Evolutionary conservation across 2,329 filamentous ascomycete species (phyloP).

Genomic region (Geosmithia morbida): DNA sequence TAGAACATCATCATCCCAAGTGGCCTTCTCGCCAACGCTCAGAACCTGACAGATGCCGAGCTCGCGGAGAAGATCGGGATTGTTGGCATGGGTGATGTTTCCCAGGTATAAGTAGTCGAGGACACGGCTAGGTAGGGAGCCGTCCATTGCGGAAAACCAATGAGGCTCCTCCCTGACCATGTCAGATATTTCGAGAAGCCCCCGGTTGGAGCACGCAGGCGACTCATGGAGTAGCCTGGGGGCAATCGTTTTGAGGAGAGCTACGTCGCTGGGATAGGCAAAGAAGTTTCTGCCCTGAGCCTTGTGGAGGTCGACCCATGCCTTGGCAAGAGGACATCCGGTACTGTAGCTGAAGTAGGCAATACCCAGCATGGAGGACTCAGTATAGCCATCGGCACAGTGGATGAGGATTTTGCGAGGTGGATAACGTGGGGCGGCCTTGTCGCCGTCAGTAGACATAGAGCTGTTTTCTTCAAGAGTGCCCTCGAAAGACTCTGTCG

Average conservation of each 20-base stretch:
- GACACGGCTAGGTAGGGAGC: conserved; percentile 78
- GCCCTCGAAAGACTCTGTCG: conserved; percentile 11
- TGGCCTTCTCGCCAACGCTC: conserved; percentile 79
- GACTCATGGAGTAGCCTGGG: conserved; percentile 61
- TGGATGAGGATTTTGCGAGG: conserved; percentile 72
- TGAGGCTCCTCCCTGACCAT: conserved; percentile 47
- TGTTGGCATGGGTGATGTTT: conserved; percentile 87
- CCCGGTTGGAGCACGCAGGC: conserved; percentile 34
- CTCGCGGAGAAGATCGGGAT: conserved; percentile 64
- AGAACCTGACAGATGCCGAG: conserved; percentile 79
- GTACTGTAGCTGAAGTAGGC: conserved; percentile 92
- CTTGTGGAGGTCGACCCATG: conserved; percentile 77
- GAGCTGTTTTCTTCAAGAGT: conserved; percentile 15
- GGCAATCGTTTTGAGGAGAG: conserved; percentile 63
- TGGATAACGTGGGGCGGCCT: conserved; percentile 15
- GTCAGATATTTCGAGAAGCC: conserved; percentile 35
- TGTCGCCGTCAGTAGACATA: conserved; percentile 12
- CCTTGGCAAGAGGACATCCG: conserved; percentile 63
- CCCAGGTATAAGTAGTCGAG: conserved; percentile 93
- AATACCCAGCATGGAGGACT: conserved; percentile 76
- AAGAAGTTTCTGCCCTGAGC: conserved; percentile 85
- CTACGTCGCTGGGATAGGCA: conserved; percentile 82
- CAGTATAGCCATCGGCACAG: conserved; percentile 91
- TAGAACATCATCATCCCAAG: conserved; percentile 60
- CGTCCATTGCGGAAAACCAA: conserved; percentile 77